These are phyloP conservation scores for Suhomyces coccinellae DNA, from an alignment of 1,139 yeast genomes.

Conservation along the genomic window DNA sequence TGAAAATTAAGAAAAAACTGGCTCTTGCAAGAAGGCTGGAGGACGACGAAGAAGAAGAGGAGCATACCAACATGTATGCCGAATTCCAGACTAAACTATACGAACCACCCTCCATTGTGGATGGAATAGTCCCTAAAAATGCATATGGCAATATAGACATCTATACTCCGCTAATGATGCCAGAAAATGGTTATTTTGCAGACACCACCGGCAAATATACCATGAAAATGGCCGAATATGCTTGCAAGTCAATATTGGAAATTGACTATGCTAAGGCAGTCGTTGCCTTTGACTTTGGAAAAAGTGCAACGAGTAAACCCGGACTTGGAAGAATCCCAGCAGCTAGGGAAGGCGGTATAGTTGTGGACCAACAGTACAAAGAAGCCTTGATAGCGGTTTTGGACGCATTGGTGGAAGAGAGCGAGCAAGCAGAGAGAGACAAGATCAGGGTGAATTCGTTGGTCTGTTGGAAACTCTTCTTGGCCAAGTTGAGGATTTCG, in stretches of 20 bases:
- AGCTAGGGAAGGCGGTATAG: slow-evolving; percentile 75
- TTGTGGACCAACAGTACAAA: slow-evolving; percentile 60
- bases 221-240: slow-evolving; percentile 56
- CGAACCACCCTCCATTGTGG: slow-evolving; percentile 60
- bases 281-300: slow-evolving; percentile 73
- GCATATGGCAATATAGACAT: slow-evolving; percentile 82
- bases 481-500: slow-evolving; percentile 70
- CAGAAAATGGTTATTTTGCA: slow-evolving; percentile 72
- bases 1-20: slow-evolving; percentile 40
- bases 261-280: slow-evolving; percentile 88
- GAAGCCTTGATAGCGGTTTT: slow-evolving; percentile 67
- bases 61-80: slow-evolving; percentile 61
- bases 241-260: slow-evolving; percentile 62
- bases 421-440: slow-evolving; percentile 48
- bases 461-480: slow-evolving; percentile 69
- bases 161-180: slow-evolving; percentile 77
- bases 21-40: slow-evolving; percentile 10
- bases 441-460: slow-evolving; percentile 55
- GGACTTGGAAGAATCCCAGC: slow-evolving; percentile 45
- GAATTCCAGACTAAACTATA: slow-evolving; percentile 74
- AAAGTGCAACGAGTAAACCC: slow-evolving; percentile 6
- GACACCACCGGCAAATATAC: slow-evolving; percentile 24
- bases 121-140: slow-evolving; percentile 73
- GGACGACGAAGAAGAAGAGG: slow-evolving; percentile 51
- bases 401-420: slow-evolving; percentile 55